phyloP scores from a whole-genome alignment of 768 basidiomycete species.

The Termitomyces sp. region DNA sequence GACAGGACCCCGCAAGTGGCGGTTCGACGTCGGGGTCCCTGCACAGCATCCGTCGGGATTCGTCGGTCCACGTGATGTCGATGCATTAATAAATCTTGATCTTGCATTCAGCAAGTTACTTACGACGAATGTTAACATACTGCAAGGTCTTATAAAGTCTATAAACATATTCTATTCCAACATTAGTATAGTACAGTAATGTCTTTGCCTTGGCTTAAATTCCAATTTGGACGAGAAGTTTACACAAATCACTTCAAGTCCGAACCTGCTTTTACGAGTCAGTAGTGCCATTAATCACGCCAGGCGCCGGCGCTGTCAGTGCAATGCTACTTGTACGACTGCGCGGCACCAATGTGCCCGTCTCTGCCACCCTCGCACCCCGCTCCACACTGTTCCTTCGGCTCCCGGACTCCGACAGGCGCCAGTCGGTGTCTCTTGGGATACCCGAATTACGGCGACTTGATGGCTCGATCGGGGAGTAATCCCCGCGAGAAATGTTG shows the following conservation, averaged over 20 bases:
- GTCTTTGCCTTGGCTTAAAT: neutral
- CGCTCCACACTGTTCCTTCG: conserved; percentile 56
- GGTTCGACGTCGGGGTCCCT: conserved; percentile 19
- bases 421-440: conserved; percentile 28
- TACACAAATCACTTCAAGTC: neutral
- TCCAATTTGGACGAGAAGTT: neutral
- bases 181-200: conserved; percentile 11
- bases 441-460: conserved; percentile 49
- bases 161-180: neutral
- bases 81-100: neutral
- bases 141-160: neutral
- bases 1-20: conserved; percentile 15
- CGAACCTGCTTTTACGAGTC: conserved; percentile 1
- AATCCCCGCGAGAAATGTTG: conserved; percentile 42
- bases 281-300: conserved; percentile 10
- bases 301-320: conserved; percentile 19
- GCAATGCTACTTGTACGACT: conserved; percentile 40
- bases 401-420: conserved; percentile 32
- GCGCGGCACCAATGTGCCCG: conserved; percentile 47
- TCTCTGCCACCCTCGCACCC: conserved; percentile 67
- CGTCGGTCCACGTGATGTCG: conserved; percentile 17
- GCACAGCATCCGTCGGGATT: conserved; percentile 27
- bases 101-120: too few relatives aligned
- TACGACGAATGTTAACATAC: too few relatives aligned
- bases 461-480: conserved; percentile 44